Evolutionary conservation across 2,329 filamentous ascomycete genomes (phyloP), one percentile per base, ranked within the genome.

Genomic region (Pseudogymnoascus sp.): DNA sequence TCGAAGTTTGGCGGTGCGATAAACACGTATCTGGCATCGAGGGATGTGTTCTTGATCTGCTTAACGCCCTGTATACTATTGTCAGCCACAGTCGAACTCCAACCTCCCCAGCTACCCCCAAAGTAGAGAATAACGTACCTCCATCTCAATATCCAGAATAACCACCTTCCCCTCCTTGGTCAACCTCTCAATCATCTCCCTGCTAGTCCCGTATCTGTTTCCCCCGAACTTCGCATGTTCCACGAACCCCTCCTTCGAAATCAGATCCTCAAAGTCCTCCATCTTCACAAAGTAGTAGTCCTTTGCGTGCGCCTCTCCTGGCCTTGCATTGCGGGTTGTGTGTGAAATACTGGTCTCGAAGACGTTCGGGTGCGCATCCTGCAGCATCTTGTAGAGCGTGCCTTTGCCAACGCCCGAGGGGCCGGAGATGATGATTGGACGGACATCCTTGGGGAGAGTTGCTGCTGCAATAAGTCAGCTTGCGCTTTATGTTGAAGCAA

Each of bases 131-230:
- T 8, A 62, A 68, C 78, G 36, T 74, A 88, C 87, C 84, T 96
- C 92, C 91, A 97, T 96, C 81, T 97, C 93, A 73, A 97, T 97
- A 75, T 97, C 93, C 69, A 97, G 79, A 59, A 97, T 86, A 66
- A 93, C 93, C 45, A 92, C 85, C 71, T 82, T 83, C 16, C 86
- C 88, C 77, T 87, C 85, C 66, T 84, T 83, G 1, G 83, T 83
- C 74, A 93, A 86, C 71, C 90, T 85, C 75, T 87, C 83, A 67
- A 96, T 91, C 29, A 91, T 91, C 75, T 83, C 81, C 72, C 91
- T 86, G 73, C 86, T 90, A 4, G 92, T 96, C 64, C 93, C 93
- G 77, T 97, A 97, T 72, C 85, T 80, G 77, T 97, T 96, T 63
- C 86, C 87, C 42, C 91, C 87, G 75, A 96, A 97, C 74, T 88